A percentile compares a stretch with the other conserved stretches of the same genome.
These are phyloP conservation scores for Boletus fagicola DNA, from an alignment of 768 basidiomycete genomes.

Conservation along the genomic window DNA sequence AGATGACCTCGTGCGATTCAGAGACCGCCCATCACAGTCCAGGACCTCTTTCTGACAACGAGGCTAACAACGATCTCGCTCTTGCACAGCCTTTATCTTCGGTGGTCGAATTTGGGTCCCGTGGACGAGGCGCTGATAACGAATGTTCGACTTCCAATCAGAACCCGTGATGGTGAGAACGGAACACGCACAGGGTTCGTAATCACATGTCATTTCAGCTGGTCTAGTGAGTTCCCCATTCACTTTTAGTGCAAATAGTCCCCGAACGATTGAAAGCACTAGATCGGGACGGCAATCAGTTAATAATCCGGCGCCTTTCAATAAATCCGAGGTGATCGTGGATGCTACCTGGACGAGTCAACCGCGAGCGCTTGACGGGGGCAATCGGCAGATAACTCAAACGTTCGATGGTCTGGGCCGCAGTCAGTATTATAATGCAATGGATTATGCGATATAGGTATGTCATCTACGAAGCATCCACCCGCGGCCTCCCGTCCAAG, in stretches of 20 bases:
- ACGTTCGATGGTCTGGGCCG: background rate
- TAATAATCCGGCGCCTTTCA: slow-evolving; percentile 11
- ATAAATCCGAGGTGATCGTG: slow-evolving; percentile 33
- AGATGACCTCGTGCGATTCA: background rate
- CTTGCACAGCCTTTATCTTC: slow-evolving; percentile 6
- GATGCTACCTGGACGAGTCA: background rate
- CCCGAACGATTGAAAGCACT: background rate
- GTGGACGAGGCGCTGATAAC: background rate
- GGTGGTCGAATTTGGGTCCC: background rate
- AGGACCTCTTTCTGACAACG: background rate
- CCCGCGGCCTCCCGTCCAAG: slow-evolving; percentile 13
- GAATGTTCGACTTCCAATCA: slow-evolving; percentile 2
- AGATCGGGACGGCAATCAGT: slow-evolving; percentile 21
- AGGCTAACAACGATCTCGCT: background rate
- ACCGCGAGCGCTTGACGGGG: background rate
- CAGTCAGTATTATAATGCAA: slow-evolving; percentile 16
- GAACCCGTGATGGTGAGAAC: slow-evolving; percentile 16
- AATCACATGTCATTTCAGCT: background rate
- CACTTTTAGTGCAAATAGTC: background rate
- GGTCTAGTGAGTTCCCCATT: background rate
- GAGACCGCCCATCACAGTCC: background rate
- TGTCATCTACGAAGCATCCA: slow-evolving; percentile 16
- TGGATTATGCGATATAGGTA: slow-evolving; percentile 32
- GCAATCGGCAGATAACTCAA: background rate
- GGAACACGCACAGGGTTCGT: slow-evolving; percentile 2